phyloP scores from a whole-genome alignment of 805 yeast species.

The Diddensiella transvaalensis region DNA sequence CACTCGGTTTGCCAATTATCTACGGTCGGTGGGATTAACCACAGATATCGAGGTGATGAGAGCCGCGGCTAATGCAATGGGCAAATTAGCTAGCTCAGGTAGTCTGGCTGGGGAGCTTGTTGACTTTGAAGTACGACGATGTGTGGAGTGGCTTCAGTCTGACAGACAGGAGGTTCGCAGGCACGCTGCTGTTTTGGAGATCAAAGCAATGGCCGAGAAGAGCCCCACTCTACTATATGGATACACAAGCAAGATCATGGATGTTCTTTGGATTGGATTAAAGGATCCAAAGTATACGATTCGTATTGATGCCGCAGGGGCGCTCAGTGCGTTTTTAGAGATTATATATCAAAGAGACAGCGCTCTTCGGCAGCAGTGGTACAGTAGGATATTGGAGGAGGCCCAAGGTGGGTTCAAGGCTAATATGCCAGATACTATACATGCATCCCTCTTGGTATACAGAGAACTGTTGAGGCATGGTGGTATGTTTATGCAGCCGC shows the following conservation, averaged over 20 bases:
- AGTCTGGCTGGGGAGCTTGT: conserved; percentile 88
- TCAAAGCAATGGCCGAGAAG: conserved; percentile 78
- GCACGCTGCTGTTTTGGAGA: conserved; percentile 84
- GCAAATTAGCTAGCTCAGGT: conserved; percentile 83
- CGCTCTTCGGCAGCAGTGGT: conserved; percentile 70
- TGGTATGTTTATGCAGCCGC: conserved; percentile 67
- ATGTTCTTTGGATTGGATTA: conserved; percentile 82
- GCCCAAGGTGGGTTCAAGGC: conserved; percentile 57
- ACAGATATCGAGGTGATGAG: conserved; percentile 82
- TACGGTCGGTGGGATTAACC: conserved; percentile 74
- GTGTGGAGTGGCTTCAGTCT: conserved; percentile 87
- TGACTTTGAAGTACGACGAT: conserved; percentile 83
- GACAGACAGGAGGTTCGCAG: conserved; percentile 78
- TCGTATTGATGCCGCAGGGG: conserved; percentile 78
- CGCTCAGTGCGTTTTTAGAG: conserved; percentile 70
- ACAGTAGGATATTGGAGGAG: conserved; percentile 62
- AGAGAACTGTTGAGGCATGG: conserved; percentile 71
- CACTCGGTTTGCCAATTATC: conserved; percentile 85
- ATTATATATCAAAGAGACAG: conserved; percentile 78
- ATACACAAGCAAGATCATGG: conserved; percentile 72
- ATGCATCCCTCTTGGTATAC: conserved; percentile 79
- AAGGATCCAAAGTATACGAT: conserved; percentile 73
- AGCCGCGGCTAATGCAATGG: conserved; percentile 81
- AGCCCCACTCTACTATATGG: conserved; percentile 81
- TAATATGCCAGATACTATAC: conserved; percentile 65